Conservation (phyloP, 257 asterid genomes). For the Solanum infundibuliforme region DNA sequence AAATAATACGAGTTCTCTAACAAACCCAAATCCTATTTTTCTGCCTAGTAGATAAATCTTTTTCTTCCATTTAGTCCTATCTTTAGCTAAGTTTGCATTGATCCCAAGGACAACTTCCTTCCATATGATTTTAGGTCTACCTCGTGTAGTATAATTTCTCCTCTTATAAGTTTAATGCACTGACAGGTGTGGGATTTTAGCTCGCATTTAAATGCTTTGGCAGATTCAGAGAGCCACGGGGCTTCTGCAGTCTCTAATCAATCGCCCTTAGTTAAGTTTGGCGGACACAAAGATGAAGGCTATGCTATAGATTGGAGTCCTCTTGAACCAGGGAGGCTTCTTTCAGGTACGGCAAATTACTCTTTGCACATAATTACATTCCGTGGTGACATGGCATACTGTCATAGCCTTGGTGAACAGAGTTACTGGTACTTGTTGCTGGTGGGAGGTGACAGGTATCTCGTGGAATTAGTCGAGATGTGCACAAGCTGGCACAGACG, state of each 20-base stretch:
- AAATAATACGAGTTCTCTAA: no score
- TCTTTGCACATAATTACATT: neutral
- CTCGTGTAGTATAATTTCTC: neutral
- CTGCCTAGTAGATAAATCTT: no score
- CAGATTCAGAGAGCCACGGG: neutral
- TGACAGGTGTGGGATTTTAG: neutral
- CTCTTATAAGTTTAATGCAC: neutral
- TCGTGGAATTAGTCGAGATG: no score
- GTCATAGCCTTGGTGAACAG: no score
- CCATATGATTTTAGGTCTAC: neutral
- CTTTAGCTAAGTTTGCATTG: neutral
- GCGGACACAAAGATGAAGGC: constrained; percentile 90
- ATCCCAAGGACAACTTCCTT: neutral
- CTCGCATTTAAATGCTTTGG: neutral
- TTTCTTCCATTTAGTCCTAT: neutral
- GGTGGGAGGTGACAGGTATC: no score
- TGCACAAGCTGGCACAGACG: no score
- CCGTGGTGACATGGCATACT: no score
- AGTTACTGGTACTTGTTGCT: no score
- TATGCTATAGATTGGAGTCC: constrained; percentile 95
- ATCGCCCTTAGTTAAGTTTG: constrained; percentile 59
- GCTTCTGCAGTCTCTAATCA: constrained; percentile 33
- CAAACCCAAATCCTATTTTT: no score
- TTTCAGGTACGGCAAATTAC: constrained; percentile 37
- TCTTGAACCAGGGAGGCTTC: constrained; percentile 77